Evolutionary conservation across 2,329 filamentous ascomycete species (phyloP).

Genomic region (Reticulascus tulasneorum): DNA sequence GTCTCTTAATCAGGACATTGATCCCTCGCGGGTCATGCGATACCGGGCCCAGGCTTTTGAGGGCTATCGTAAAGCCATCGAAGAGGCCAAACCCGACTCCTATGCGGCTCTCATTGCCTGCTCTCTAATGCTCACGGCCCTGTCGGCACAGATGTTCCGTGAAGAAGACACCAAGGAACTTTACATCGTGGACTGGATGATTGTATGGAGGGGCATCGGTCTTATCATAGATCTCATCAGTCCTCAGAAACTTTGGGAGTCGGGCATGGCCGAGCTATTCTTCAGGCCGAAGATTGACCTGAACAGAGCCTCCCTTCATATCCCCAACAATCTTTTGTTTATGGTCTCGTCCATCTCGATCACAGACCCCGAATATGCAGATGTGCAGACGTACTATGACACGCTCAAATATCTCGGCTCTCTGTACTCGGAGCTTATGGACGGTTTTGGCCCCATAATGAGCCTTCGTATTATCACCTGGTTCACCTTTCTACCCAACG

Average conservation of each 20-base stretch:
- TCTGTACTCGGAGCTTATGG: constrained; percentile 44
- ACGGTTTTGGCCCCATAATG: constrained; percentile 41
- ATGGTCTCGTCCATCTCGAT: constrained; percentile 43
- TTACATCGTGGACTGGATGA: constrained; percentile 53
- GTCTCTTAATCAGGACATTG: constrained; percentile 32
- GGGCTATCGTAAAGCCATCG: constrained; percentile 49
- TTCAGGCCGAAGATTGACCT: constrained; percentile 45
- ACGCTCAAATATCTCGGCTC: constrained; percentile 47
- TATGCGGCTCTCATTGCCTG: constrained; percentile 48
- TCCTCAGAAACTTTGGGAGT: constrained; percentile 26
- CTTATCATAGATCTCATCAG: constrained; percentile 40
- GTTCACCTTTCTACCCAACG: constrained; percentile 45
- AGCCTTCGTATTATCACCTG: constrained; percentile 48
- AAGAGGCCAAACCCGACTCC: constrained; percentile 38
- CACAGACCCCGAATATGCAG: constrained; percentile 36
- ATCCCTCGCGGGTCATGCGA: constrained; percentile 30
- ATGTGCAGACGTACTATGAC: constrained; percentile 38
- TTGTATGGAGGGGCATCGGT: constrained; percentile 51
- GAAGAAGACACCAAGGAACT: constrained; percentile 40
- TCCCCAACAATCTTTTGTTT: constrained; percentile 45
- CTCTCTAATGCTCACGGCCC: constrained; percentile 47
- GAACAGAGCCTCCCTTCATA: constrained; percentile 31
- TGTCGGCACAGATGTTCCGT: constrained; percentile 48
- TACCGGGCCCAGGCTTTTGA: constrained; percentile 48
- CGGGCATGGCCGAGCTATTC: constrained; percentile 45